Percentiles rank a stretch among this genome's conserved stretches.
phyloP scores from a whole-genome alignment of 768 basidiomycete genomes.

The Suillus alpinus region DNA sequence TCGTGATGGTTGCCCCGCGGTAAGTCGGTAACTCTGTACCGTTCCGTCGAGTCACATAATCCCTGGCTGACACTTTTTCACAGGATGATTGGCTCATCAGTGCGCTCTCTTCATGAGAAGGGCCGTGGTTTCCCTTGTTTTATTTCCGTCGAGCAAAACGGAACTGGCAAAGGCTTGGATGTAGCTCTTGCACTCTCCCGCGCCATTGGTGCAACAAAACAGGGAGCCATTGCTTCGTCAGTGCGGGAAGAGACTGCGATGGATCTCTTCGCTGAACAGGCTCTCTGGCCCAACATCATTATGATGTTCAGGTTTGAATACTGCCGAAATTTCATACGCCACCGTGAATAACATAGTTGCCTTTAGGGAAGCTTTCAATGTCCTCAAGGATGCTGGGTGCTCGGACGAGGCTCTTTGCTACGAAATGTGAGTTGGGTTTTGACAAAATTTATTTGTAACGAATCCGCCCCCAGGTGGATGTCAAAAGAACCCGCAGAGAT shows the following conservation, averaged over 20 bases:
- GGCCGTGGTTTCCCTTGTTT: constrained; percentile 64
- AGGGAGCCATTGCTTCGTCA: constrained; percentile 62
- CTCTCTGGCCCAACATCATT: constrained; percentile 66
- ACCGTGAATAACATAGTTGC: neutral
- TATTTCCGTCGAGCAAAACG: constrained; percentile 62
- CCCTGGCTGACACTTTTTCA: neutral
- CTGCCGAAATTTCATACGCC: neutral
- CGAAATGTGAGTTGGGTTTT: constrained; percentile 46
- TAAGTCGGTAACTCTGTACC: constrained; percentile 15
- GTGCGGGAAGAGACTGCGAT: constrained; percentile 62
- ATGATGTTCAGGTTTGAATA: constrained; percentile 49
- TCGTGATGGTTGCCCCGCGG: constrained; percentile 69
- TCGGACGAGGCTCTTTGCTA: constrained; percentile 67
- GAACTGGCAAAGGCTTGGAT: constrained; percentile 44
- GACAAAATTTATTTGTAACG: neutral
- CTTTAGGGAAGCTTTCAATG: constrained; percentile 55
- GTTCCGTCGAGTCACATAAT: neutral
- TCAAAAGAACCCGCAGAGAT: constrained; percentile 70
- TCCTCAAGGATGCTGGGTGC: constrained; percentile 61
- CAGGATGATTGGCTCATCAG: constrained; percentile 68
- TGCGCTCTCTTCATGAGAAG: constrained; percentile 57
- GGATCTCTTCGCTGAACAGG: constrained; percentile 66
- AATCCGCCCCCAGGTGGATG: constrained; percentile 52
- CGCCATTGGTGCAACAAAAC: constrained; percentile 60
- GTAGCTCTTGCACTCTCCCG: constrained; percentile 52